Evolutionary conservation across 1,284 basidiomycete species (phyloP).

Genomic region (Trichosporon ovoides): DNA sequence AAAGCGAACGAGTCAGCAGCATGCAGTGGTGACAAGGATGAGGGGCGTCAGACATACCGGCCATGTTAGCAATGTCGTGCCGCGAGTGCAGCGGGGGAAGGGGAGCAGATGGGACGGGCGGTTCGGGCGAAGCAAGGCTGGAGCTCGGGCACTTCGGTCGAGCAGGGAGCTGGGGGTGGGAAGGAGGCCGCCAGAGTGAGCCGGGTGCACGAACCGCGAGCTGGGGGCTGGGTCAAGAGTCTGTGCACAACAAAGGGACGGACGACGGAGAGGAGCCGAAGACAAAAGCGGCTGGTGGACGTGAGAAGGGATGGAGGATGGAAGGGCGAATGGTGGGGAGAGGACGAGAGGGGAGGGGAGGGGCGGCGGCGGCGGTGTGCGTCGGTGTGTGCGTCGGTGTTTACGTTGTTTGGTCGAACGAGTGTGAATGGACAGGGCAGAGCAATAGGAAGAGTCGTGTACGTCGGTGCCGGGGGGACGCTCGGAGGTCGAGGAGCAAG

Average conservation of each 20-base stretch:
- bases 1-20: not conserved
- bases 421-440: not conserved
- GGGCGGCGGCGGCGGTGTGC: not conserved
- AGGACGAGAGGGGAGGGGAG: not conserved
- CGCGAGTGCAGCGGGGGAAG: not conserved
- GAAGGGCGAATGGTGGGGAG: not conserved
- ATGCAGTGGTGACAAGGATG: not conserved
- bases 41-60: not conserved
- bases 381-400: not conserved
- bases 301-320: not conserved
- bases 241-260: constrained; percentile 2
- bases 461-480: not conserved
- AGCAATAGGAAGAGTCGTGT: not conserved
- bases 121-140: not conserved
- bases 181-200: not conserved
- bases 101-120: not conserved
- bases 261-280: not conserved
- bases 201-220: not conserved
- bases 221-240: not conserved
- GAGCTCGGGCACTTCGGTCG: not conserved
- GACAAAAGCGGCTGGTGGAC: not conserved
- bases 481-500: not conserved
- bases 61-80: not conserved
- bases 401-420: not conserved
- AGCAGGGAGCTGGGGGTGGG: not conserved